A percentile compares a stretch with the other conserved stretches of the same genome.
These are phyloP conservation scores for Exserohilum rostratum DNA, from an alignment of 2,329 filamentous ascomycete species.

Conservation along the genomic window DNA sequence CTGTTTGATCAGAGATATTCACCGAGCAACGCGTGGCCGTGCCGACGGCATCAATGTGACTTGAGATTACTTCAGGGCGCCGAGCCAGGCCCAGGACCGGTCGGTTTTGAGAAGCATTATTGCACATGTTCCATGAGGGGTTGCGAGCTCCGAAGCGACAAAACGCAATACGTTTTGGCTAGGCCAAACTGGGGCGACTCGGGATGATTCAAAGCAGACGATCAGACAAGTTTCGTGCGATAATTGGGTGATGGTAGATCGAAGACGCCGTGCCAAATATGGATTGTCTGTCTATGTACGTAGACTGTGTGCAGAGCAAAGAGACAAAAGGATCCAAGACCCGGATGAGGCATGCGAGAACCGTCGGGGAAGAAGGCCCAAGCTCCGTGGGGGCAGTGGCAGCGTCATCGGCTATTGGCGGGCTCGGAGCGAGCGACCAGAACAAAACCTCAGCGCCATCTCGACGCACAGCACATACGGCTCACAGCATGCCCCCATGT, in stretches of 20 bases:
- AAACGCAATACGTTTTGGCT: constrained; percentile 7
- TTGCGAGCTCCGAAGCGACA: constrained; percentile 4
- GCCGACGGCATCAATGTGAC: background rate
- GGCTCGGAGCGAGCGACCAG: background rate
- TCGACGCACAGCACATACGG: constrained; percentile 1
- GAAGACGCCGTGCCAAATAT: background rate
- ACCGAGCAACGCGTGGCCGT: background rate
- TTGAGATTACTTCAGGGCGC: background rate
- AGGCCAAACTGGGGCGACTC: background rate
- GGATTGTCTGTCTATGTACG: background rate
- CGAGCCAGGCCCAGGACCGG: background rate
- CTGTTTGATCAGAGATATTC: background rate
- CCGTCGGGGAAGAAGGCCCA: background rate
- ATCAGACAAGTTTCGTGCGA: background rate
- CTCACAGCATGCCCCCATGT: constrained; percentile 41
- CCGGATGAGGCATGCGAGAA: background rate
- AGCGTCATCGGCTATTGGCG: constrained; percentile 37
- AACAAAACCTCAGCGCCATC: constrained; percentile 20
- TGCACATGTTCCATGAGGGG: background rate
- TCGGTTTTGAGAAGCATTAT: background rate
- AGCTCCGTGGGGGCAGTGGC: background rate
- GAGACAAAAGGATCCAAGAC: background rate
- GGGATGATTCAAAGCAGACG: background rate
- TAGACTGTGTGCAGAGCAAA: background rate
- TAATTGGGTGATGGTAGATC: background rate